These are phyloP conservation scores for Plectosphaerella sp. DNA, from an alignment of 2,329 filamentous ascomycete genomes.

Conservation along the genomic window DNA sequence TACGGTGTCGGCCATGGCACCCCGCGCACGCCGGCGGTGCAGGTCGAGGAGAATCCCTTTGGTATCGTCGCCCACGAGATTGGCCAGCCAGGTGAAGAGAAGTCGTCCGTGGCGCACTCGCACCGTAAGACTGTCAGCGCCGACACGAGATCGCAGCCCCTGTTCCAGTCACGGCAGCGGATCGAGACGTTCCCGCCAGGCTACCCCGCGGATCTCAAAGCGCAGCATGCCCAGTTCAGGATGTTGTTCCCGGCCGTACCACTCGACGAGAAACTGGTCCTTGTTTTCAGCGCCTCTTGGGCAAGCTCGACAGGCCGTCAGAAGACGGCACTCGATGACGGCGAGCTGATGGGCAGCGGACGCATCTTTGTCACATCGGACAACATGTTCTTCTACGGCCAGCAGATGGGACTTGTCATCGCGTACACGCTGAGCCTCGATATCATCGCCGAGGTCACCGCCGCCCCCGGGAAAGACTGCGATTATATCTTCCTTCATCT, in stretches of 20 bases:
- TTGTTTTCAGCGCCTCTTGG: slow-evolving; percentile 94
- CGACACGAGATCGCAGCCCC: slow-evolving; percentile 26
- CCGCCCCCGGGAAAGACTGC: slow-evolving; percentile 82
- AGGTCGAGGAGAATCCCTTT: slow-evolving; percentile 32
- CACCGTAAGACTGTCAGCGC: slow-evolving; percentile 42
- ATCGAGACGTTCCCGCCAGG: slow-evolving; percentile 61
- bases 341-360: slow-evolving; percentile 58
- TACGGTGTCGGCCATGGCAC: slow-evolving; percentile 19
- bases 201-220: slow-evolving; percentile 77
- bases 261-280: slow-evolving; percentile 73
- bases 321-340: slow-evolving; percentile 32
- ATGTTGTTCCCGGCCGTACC: slow-evolving; percentile 82
- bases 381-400: slow-evolving; percentile 93
- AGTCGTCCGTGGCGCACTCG: slow-evolving; percentile 6
- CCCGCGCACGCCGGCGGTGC: slow-evolving; percentile 8
- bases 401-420: slow-evolving; percentile 86
- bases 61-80: slow-evolving; percentile 32
- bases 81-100: slow-evolving; percentile 20
- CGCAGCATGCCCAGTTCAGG: slow-evolving; percentile 90
- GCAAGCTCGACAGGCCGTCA: slow-evolving; percentile 42
- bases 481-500: slow-evolving; percentile 88
- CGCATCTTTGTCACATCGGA: slow-evolving; percentile 83
- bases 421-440: slow-evolving; percentile 73
- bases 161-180: slow-evolving; percentile 21
- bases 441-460: slow-evolving; percentile 82